Evolutionary conservation across 768 basidiomycete genomes (phyloP).

Genomic region (Pisolithus tinctorius): DNA sequence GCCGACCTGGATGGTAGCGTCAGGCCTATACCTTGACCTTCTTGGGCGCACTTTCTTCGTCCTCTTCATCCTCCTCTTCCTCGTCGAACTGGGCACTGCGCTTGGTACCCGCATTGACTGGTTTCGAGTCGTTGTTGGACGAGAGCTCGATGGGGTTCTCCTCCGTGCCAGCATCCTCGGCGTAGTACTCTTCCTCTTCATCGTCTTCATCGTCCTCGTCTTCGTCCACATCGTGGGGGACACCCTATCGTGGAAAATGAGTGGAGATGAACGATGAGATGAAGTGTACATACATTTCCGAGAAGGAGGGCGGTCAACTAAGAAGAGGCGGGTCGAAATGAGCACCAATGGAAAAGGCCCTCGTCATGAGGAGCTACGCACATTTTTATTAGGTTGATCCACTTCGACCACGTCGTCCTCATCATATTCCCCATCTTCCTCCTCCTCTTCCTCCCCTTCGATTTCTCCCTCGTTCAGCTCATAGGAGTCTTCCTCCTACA

Average conservation of each 20-base stretch:
- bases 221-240: not conserved
- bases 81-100: slow-evolving; percentile 10
- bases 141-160: slow-evolving; percentile 4
- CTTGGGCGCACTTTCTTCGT: slow-evolving; percentile 10
- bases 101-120: slow-evolving; percentile 15
- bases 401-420: no score
- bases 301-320: no score
- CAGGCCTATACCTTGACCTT: slow-evolving; percentile 20
- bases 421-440: slow-evolving; percentile 16
- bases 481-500: slow-evolving; percentile 14
- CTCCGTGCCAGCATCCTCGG: slow-evolving; percentile 4
- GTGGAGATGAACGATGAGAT: no score
- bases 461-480: not conserved
- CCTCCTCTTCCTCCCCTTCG: not conserved
- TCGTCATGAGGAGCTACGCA: no score
- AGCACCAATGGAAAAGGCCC: no score
- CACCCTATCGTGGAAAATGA: no score
- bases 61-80: slow-evolving; percentile 5
- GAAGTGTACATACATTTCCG: no score
- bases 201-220: slow-evolving; percentile 14
- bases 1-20: not conserved
- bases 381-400: no score
- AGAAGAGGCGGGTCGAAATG: no score
- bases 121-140: not conserved
- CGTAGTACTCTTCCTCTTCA: slow-evolving; percentile 16